phyloP scores from a whole-genome alignment of 2,329 filamentous ascomycete genomes.

The Sphaerulina populicola region DNA sequence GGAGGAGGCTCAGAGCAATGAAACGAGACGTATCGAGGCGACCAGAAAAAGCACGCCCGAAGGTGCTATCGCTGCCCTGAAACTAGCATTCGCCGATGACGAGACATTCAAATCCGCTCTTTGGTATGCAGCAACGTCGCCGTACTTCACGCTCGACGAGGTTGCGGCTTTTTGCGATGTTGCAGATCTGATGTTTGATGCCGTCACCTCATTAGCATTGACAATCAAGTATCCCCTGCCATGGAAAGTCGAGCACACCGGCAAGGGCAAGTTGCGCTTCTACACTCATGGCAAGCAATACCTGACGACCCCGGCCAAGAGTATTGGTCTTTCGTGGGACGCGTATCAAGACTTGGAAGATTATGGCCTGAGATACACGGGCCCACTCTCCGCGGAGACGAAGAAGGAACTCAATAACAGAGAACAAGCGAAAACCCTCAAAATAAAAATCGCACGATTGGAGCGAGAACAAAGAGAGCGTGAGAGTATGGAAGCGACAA shows the following conservation, averaged over 20 bases:
- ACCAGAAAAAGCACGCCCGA: slow-evolving; percentile 49
- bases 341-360: slow-evolving; percentile 26
- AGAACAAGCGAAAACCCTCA: slow-evolving; percentile 9
- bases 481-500: slow-evolving; percentile 11
- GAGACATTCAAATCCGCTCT: slow-evolving; percentile 45
- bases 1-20: slow-evolving; percentile 47
- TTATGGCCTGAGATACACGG: slow-evolving; percentile 28
- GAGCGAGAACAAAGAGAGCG: slow-evolving; percentile 11
- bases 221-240: slow-evolving; percentile 49
- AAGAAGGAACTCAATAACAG: slow-evolving; percentile 7
- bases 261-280: slow-evolving; percentile 41
- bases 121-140: slow-evolving; percentile 49
- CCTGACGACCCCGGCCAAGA: slow-evolving; percentile 24
- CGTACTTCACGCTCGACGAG: slow-evolving; percentile 45
- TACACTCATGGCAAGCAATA: slow-evolving; percentile 19
- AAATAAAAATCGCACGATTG: slow-evolving; percentile 10
- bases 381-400: slow-evolving; percentile 22
- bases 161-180: slow-evolving; percentile 51
- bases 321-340: slow-evolving; percentile 22
- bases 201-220: slow-evolving; percentile 44
- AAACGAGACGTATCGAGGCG: slow-evolving; percentile 46
- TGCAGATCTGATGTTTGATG: slow-evolving; percentile 49
- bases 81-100: slow-evolving; percentile 45
- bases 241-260: slow-evolving; percentile 48
- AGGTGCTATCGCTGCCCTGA: slow-evolving; percentile 51